Evolutionary conservation across 2,329 filamentous ascomycete species (phyloP), one percentile per base, ranked within the genome.

Genomic region (Metarhizium robertsii): DNA sequence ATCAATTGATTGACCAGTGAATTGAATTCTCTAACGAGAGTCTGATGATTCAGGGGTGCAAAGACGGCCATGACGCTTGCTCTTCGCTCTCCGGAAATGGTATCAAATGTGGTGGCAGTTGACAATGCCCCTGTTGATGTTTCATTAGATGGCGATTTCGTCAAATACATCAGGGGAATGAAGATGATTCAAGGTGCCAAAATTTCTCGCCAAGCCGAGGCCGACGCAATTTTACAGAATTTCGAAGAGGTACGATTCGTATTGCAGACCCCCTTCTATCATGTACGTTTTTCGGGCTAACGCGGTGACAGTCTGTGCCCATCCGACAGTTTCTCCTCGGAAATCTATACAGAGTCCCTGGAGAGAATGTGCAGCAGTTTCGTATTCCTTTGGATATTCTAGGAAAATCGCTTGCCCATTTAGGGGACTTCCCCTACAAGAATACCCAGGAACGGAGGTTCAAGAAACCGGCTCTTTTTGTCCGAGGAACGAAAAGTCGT

Each of bases 61-160:
- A 97, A 97, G 75, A 85, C 87, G 2, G 90, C 90, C 63, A 96
- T 97, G 92, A 78, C 87, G 0, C 76, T 96, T 57, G 90, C 90
- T 3, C 80, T 97, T 40, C 76, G 80, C 47, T 79, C 83, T 1
- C 89, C 90, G 0, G 74, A 81, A 6, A 73, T 84, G 2, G 79
- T 96, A 57, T 76, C 79, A 16, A 83, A 86, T 62, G 75, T 97
- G 53, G 80, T 96, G 32, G 80, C 90, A 2, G 91, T 97, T 13
- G 92, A 97, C 74, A 97, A 97, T 67, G 90, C 92, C 4, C 92
- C 92, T 2, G 79, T 95, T 8, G 90, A 95, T 67, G 88, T 87
- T 14, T 79, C 81, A 0, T 78, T 97, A 3, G 80, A 82, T 59
- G 83, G 80, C 59, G 83, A 87, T 65, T 97, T 97, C 67, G 81